These are phyloP conservation scores for Cercospora nicotianae DNA, from an alignment of 2,329 filamentous ascomycete species.

Conservation along the genomic window DNA sequence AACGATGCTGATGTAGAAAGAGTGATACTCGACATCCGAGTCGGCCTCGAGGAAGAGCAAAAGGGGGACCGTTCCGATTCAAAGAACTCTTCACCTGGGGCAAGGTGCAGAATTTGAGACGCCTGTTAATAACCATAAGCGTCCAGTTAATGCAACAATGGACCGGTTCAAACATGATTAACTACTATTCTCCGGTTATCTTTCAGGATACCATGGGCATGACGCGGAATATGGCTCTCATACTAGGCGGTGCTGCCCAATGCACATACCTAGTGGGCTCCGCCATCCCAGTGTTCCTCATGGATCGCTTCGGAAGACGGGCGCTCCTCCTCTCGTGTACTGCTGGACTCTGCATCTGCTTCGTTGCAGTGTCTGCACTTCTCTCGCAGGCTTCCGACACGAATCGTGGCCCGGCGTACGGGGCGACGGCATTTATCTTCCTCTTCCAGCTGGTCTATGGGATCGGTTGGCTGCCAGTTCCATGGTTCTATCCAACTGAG, in stretches of 20 bases:
- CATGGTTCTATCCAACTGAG: slow-evolving; percentile 38
- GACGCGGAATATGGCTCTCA: slow-evolving; percentile 44
- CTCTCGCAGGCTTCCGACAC: slow-evolving; percentile 39
- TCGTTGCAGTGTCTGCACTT: slow-evolving; percentile 48
- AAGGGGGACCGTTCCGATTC: slow-evolving; percentile 31
- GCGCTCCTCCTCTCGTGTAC: slow-evolving; percentile 45
- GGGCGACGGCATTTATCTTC: slow-evolving; percentile 62
- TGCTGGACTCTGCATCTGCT: slow-evolving; percentile 55
- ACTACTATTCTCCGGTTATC: slow-evolving; percentile 47
- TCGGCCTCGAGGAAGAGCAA: slow-evolving; percentile 28
- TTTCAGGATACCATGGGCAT: slow-evolving; percentile 54
- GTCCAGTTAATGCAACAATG: slow-evolving; percentile 65
- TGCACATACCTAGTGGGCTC: neutral
- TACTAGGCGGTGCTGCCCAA: slow-evolving; percentile 35
- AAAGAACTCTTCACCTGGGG: slow-evolving; percentile 59
- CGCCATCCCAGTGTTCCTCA: slow-evolving; percentile 53
- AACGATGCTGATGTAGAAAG: slow-evolving; percentile 57
- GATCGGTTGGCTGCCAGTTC: slow-evolving; percentile 49
- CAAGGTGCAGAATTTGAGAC: slow-evolving; percentile 65
- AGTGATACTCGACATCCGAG: slow-evolving; percentile 59
- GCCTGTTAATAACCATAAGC: slow-evolving; percentile 61
- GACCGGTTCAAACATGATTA: slow-evolving; percentile 52
- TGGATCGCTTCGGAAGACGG: slow-evolving; percentile 59
- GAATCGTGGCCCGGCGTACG: slow-evolving; percentile 40
- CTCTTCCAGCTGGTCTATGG: slow-evolving; percentile 70